Evolutionary conservation across 306 rosid species (phyloP).

Genomic region (Fagus sylvatica): DNA sequence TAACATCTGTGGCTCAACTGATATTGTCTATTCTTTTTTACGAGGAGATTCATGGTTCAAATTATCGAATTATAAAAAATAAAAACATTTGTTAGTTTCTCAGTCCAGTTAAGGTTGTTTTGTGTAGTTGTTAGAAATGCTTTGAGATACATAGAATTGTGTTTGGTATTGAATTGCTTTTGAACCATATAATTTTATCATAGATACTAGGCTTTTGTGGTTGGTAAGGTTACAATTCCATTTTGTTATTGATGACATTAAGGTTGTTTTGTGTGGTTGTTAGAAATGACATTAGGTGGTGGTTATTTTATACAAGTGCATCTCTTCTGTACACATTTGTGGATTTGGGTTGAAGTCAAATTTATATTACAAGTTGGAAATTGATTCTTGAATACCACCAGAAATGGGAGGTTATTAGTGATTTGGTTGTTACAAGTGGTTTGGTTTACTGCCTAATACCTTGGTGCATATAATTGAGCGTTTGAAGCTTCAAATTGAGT

Average conservation of each 20-base stretch:
- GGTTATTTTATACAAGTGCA: slow-evolving; percentile 1
- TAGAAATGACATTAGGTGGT: slow-evolving; percentile 5
- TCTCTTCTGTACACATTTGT: not conserved
- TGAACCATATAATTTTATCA: not conserved
- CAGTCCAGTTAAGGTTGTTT: slow-evolving; percentile 17
- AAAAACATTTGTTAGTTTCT: not conserved
- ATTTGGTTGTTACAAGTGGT: not conserved
- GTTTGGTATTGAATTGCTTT: slow-evolving; percentile 2
- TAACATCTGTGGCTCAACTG: not conserved
- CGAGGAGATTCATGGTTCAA: too few species aligned
- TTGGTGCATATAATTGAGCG: slow-evolving; percentile 18
- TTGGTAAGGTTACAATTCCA: not conserved
- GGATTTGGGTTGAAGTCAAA: slow-evolving; percentile 5
- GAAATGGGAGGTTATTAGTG: slow-evolving; percentile 7
- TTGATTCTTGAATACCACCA: slow-evolving; percentile 19
- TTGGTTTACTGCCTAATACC: not conserved
- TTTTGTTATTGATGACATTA: not conserved
- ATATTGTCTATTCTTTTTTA: too few species aligned
- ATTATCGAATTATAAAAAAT: too few species aligned
- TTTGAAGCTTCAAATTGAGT: slow-evolving; percentile 21
- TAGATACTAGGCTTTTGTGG: not conserved
- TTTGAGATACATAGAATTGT: slow-evolving; percentile 14
- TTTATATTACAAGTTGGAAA: slow-evolving; percentile 6
- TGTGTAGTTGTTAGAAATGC: slow-evolving; percentile 22
- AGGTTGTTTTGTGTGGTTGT: not conserved